phyloP scores from a whole-genome alignment of 306 rosid genomes.

The Casuarina cunninghamiana region DNA sequence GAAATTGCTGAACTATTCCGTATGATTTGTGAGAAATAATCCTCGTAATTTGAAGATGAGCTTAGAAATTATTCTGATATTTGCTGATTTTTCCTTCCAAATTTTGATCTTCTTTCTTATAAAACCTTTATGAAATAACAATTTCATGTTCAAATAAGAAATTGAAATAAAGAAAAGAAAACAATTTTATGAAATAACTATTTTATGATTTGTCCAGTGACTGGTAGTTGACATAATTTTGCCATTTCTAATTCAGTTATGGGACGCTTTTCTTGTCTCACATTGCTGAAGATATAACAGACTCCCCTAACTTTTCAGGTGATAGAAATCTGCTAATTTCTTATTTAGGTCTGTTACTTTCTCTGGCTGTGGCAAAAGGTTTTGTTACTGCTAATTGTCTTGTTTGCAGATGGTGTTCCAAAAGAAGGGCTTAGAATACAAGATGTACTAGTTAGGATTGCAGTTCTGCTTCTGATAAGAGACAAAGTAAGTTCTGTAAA shows the following conservation, averaged over 20 bases:
- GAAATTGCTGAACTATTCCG: too few relatives aligned
- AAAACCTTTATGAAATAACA: too few relatives aligned
- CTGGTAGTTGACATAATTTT: slow-evolving; percentile 24
- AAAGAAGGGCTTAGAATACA: slow-evolving; percentile 92
- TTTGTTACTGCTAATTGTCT: slow-evolving; percentile 27
- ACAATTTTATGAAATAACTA: not conserved
- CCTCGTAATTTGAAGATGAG: too few relatives aligned
- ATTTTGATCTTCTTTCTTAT: too few relatives aligned
- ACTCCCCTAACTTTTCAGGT: slow-evolving; percentile 85
- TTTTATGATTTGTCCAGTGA: not conserved
- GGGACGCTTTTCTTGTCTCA: slow-evolving; percentile 87
- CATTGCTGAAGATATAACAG: slow-evolving; percentile 77
- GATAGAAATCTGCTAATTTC: slow-evolving; percentile 30
- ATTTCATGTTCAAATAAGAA: too few relatives aligned
- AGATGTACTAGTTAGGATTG: slow-evolving; percentile 91
- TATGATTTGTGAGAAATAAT: too few relatives aligned
- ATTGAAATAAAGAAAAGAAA: not conserved
- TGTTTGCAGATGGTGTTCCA: slow-evolving; percentile 87
- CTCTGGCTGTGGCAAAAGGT: slow-evolving; percentile 21
- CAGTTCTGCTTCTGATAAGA: slow-evolving; percentile 66
- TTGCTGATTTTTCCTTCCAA: too few relatives aligned
- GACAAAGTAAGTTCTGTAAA: slow-evolving; percentile 68
- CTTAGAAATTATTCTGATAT: too few relatives aligned
- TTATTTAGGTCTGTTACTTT: not conserved
- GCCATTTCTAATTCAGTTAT: slow-evolving; percentile 49